Evolutionary conservation across 345 rosid genomes (phyloP), one percentile per base, ranked within the genome.

Genomic region (Corchorus olitorius): DNA sequence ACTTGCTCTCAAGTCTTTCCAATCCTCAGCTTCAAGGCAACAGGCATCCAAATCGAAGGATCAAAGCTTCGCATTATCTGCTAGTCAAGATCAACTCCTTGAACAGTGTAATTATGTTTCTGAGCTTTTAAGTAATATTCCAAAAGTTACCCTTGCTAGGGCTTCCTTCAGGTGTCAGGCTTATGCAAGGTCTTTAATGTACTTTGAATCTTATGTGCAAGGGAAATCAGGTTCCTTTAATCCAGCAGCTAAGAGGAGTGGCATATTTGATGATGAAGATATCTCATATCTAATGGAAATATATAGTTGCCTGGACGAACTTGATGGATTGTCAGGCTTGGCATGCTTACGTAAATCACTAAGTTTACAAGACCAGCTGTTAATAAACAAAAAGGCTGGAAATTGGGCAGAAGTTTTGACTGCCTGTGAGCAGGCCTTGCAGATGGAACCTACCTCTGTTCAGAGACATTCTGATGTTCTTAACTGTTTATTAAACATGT

Each of bases 331-430:
- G 67, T 89, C 93, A 52, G 99, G 98, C 74, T 87, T 95, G 83
- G 93, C 98, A 58, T 84, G 92, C 83, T 88, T 95, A 87, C 91
- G 97, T 41, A 92, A 89, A 82, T 89, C 93, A 11, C 81, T 83
- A 76, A 88, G 92, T 88, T 86, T 90, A 82, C 98, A 95, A 84
- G 99, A 95, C 70, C 94, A 92, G 73, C 89, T 95, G 78, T 82
- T 93, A 68, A 89, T 92, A 87, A 85, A 90, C 77, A 93, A 93
- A 83, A 95, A 89, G 72, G 88, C 93, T 16, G 99, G 99, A 79
- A 95, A 95, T 81, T 95, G 98, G 98, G 93, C 94, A 34, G 98
- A 95, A 81, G 98, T 93, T 76, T 84, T 95, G 70, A 93, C 94
- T 76, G 91, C 88, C 82, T 95, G 97, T 82, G 99, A 95, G 84